Evolutionary conservation across 1,284 basidiomycete genomes (phyloP).

Genomic region (Boletus smithii): DNA sequence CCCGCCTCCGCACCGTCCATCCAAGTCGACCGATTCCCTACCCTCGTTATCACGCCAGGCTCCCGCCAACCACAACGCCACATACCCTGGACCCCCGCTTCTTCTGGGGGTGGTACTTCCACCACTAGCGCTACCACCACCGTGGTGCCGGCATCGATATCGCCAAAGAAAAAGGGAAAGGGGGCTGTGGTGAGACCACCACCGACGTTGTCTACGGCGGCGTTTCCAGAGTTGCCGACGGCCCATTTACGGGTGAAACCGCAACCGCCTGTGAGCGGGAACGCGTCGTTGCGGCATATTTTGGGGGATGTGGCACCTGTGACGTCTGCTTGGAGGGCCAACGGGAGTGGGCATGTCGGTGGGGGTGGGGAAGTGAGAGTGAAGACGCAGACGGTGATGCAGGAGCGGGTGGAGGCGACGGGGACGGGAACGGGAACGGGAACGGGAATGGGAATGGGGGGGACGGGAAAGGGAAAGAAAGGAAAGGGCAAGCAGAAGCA

Average conservation of each 20-base stretch:
- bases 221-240: constrained; percentile 72
- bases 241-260: constrained; percentile 45
- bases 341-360: neutral
- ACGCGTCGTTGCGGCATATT: constrained; percentile 68
- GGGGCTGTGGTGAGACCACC: constrained; percentile 17
- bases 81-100: constrained; percentile 54
- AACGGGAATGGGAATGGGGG: too few relatives aligned
- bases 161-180: constrained; percentile 19
- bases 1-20: constrained; percentile 16
- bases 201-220: constrained; percentile 50
- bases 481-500: constrained; percentile 83
- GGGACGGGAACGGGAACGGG: constrained; percentile 16
- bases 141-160: neutral
- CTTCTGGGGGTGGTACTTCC: constrained; percentile 18
- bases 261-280: constrained; percentile 59
- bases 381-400: neutral
- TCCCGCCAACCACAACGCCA: constrained; percentile 41
- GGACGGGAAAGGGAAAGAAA: constrained; percentile 60
- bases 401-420: constrained; percentile 5
- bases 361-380: neutral
- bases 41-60: constrained; percentile 30
- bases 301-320: constrained; percentile 52
- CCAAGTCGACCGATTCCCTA: constrained; percentile 44
- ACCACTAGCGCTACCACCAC: neutral
- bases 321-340: constrained; percentile 47